These are phyloP conservation scores for Narthecium ossifragum DNA, from an alignment of 106 monocot species.

Conservation along the genomic window DNA sequence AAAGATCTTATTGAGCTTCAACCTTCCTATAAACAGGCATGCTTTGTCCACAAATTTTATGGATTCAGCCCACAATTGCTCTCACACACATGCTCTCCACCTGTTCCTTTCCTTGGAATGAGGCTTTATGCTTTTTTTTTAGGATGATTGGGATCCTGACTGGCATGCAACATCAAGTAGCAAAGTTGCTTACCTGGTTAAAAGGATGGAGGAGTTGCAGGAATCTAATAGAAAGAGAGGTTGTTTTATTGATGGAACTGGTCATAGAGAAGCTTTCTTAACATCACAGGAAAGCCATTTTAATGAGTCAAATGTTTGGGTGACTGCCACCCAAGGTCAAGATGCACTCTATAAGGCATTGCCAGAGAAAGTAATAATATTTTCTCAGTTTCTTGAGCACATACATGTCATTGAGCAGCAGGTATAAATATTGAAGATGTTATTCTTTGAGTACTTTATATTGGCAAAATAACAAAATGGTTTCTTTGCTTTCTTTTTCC, in stretches of 20 bases:
- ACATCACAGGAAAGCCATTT: neutral
- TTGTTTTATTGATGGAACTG: constrained; percentile 16
- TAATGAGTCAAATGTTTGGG: neutral
- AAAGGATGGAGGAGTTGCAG: constrained; percentile 57
- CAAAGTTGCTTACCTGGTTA: constrained; percentile 82
- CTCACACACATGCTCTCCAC: neutral
- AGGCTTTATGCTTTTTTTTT: constrained; percentile 13
- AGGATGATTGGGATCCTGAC: constrained; percentile 97
- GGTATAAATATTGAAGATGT: too few species aligned
- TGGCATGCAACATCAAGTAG: constrained; percentile 97
- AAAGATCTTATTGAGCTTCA: constrained; percentile 99
- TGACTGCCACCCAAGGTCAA: constrained; percentile 1
- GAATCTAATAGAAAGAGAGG: constrained; percentile 39
- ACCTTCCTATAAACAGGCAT: constrained; percentile 94
- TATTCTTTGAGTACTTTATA: too few species aligned
- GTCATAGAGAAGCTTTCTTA: constrained; percentile 2
- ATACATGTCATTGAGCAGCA: constrained; percentile 97
- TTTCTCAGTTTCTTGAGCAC: constrained; percentile 99
- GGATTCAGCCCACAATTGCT: constrained; percentile 1
- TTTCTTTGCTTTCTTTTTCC: constrained; percentile 8
- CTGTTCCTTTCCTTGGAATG: neutral
- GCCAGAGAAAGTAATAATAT: constrained; percentile 88
- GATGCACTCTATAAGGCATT: constrained; percentile 12
- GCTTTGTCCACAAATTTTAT: neutral
- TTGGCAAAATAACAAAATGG: too few species aligned